A percentile compares a stretch with the other conserved stretches of the same genome.
phyloP scores from a whole-genome alignment of 2,329 filamentous ascomycete species.

The Colletotrichum horii region DNA sequence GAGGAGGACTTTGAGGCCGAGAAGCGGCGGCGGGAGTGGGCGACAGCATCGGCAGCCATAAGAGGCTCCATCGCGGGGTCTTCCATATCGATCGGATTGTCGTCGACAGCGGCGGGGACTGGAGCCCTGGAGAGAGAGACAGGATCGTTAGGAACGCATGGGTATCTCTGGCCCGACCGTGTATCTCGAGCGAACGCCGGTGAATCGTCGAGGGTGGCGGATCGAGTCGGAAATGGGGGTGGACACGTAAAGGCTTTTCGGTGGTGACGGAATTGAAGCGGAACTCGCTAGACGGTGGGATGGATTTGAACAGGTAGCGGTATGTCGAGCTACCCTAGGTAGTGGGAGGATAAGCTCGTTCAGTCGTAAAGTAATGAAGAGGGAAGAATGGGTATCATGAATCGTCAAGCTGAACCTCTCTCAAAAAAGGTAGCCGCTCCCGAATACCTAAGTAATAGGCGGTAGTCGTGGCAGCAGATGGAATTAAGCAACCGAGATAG shows the following conservation, averaged over 20 bases:
- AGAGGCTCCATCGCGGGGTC: constrained; percentile 28
- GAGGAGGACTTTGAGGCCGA: constrained; percentile 12
- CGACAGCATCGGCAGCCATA: constrained; percentile 28
- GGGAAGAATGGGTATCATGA: constrained; percentile 7
- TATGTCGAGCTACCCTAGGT: not conserved
- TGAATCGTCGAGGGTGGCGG: not conserved
- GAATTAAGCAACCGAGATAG: not conserved
- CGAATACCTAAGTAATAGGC: not conserved
- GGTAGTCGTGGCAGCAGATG: not conserved
- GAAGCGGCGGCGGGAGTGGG: constrained; percentile 30
- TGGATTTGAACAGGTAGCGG: not conserved
- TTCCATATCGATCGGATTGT: constrained; percentile 25
- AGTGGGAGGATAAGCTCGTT: not conserved
- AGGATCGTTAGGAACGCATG: constrained; percentile 19
- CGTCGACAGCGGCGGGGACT: not conserved
- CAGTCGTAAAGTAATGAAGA: not conserved
- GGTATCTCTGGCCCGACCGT: not conserved
- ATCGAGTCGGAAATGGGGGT: not conserved
- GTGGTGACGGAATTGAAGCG: not conserved
- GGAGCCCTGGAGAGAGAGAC: not conserved
- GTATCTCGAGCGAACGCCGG: not conserved
- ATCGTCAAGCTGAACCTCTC: constrained; percentile 6
- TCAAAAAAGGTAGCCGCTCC: not conserved
- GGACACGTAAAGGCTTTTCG: not conserved
- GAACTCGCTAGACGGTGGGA: not conserved